Evolutionary conservation across 352 stramenopile genomes (phyloP), one percentile per base, ranked within the genome.

Genomic region (Pythium brachiatum): DNA sequence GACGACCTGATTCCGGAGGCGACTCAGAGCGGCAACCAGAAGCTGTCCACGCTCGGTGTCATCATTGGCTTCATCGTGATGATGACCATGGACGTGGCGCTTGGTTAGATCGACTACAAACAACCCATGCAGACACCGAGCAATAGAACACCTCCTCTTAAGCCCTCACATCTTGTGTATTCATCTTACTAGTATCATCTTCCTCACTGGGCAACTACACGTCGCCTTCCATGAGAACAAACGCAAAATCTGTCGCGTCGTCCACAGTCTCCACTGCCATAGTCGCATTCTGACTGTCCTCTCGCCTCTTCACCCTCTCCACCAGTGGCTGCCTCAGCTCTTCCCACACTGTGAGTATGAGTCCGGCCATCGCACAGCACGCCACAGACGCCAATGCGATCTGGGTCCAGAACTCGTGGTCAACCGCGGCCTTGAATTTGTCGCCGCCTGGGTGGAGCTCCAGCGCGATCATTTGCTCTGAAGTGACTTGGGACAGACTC

Each of bases 1-100:
- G 89, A 97, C 62, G 86, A 96, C 59, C 71, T 97, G n/a, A 81
- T 97, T 23, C 90, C 90, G 0, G 90, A 97, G 64, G 85, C 86
- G 7, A 93, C 79, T 31, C 86, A 96, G 70, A 95, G 84, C 43
- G 83, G 86, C 58, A 96, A 96, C 66, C 81, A 93, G 72, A 95
- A 94, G 67, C 73, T 95, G 23, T 82, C 86, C 29, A 96, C 88
- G 11, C 81, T 92, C 25, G 88, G 87, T 12, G 89, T 82, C 8
- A 95, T 97, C 46, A 69, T 92, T 29, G 89, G 88, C 15, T 97
- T 97, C 69, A 88, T 96, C 48, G 87, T 97, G 51, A 97, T 97
- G 90, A 96, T 96, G 89, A 70, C 74, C 62, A 92, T 95, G 84
- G 87, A 95, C 63, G 86, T 95, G 21, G 86, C 86, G 31, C 75